Base-by-base conservation (phyloP, 2,329 filamentous ascomycete genomes). In the Penicillium sp. region DNA sequence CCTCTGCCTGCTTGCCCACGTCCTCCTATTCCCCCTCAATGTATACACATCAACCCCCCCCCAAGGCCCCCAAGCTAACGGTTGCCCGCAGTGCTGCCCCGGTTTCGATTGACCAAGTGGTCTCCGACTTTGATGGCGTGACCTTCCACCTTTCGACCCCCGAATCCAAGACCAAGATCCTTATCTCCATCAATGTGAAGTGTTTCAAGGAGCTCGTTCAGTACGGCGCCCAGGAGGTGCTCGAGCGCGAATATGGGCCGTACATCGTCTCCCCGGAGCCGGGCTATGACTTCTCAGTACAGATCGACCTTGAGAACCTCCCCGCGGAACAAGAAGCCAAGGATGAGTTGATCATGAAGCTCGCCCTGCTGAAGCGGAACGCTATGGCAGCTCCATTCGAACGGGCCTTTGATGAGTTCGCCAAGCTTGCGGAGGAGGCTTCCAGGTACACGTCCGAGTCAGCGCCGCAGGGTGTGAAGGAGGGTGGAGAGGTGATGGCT, bases 371-470 rank as follows among this genome's bases (percentile, higher is more conserved):
- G 72, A 99, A 98, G 85, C 93, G 96, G 74, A 98, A 99, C 78
- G 93, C 92, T 70, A 98, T 99, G 95, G 96, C 95, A 65, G 94
- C 95, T 54, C 95, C 96, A 0, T 99, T 99, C 79, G 95, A 99
- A 82, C 91, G 93, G 75, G 95, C 96, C 24, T 99, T 98, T 77
- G 88, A 96, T 72, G 93, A 97, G 78, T 92, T 97, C 80, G 91
- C 93, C 74, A 86, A 88, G 67, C 81, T 99, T 66, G 89, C 90
- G 70, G 92, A 96, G 74, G 92, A 94, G 72, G 93, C 95, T 7
- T 91, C 92, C 50, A 92, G 93, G 75, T 98, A 95, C 77, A 97
- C 92, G 40, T 92, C 91, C 2, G 95, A 99, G 79, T 91, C 94
- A 65, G 95, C 96, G 57, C 95, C 95, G 0, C 92, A 97, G 76